Conservation (phyloP, 805 yeast species). For the Candida broadrunensis region DNA sequence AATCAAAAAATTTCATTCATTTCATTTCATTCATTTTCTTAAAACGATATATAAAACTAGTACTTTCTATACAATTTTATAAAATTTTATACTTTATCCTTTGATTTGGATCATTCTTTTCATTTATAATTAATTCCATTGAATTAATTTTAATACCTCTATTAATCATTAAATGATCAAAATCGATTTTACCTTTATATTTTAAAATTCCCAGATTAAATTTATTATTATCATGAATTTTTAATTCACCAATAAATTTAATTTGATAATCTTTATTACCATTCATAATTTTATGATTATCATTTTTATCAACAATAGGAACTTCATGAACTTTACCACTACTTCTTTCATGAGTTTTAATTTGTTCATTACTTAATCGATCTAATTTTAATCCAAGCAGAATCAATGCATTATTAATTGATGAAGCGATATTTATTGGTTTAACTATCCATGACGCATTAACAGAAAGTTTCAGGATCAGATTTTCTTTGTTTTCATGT, state of each 20-base stretch:
- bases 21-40: no score
- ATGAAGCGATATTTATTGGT: conserved; percentile 18
- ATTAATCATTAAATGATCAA: conserved; percentile 27
- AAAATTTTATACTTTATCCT: conserved; percentile 9
- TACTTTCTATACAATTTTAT: no score
- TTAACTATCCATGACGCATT: conserved; percentile 23
- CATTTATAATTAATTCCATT: conserved; percentile 14
- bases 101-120: conserved; percentile 5
- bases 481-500: neutral
- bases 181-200: conserved; percentile 29
- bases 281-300: conserved; percentile 8
- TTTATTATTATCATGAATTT: conserved; percentile 16
- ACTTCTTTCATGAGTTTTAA: conserved; percentile 22
- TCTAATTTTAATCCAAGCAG: conserved; percentile 24
- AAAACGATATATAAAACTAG: no score
- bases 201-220: conserved; percentile 13
- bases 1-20: no score
- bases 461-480: neutral
- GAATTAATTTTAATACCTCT: conserved; percentile 26
- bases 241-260: conserved; percentile 21
- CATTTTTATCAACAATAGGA: conserved; percentile 6
- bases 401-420: conserved; percentile 15
- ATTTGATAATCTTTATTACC: conserved; percentile 19
- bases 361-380: conserved; percentile 16
- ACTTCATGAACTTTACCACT: conserved; percentile 27